These are phyloP conservation scores for Artemisia argyi DNA, from an alignment of 129 eudicot genomes.

Conservation along the genomic window DNA sequence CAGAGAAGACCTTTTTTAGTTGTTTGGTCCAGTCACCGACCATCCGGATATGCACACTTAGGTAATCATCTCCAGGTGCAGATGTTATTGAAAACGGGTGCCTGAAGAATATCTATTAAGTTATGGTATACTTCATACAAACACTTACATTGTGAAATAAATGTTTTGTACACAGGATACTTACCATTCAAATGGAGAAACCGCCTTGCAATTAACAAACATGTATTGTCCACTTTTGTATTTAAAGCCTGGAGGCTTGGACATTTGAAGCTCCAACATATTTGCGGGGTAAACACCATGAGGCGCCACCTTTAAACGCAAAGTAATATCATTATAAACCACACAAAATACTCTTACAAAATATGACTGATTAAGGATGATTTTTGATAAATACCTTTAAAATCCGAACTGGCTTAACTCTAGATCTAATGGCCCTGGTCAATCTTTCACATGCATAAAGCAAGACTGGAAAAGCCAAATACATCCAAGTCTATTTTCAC, in stretches of 20 bases:
- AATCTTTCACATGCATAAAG: no score
- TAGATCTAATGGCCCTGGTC: no score
- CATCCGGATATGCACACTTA: constrained; percentile 6
- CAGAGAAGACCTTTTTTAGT: constrained; percentile 14
- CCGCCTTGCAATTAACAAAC: constrained; percentile 17
- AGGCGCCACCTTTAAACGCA: no score
- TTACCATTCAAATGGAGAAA: constrained; percentile 19
- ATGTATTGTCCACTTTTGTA: constrained; percentile 26
- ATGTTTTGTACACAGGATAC: background rate
- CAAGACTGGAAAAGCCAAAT: no score
- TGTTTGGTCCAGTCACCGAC: constrained; percentile 18
- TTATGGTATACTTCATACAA: background rate
- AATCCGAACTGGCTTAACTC: no score
- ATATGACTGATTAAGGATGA: no score
- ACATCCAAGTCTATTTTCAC: no score
- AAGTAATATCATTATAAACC: no score
- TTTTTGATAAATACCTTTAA: no score
- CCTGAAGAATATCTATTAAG: background rate
- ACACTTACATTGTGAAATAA: background rate
- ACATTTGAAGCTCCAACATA: constrained; percentile 15
- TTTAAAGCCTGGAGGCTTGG: constrained; percentile 8
- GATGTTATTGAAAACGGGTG: constrained; percentile 24
- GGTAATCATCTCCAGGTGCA: constrained; percentile 21
- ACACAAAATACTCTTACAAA: no score
- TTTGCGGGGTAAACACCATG: constrained; percentile 8